phyloP scores from a whole-genome alignment of 73 alveolate species.

The Tetrahymena borealis region DNA sequence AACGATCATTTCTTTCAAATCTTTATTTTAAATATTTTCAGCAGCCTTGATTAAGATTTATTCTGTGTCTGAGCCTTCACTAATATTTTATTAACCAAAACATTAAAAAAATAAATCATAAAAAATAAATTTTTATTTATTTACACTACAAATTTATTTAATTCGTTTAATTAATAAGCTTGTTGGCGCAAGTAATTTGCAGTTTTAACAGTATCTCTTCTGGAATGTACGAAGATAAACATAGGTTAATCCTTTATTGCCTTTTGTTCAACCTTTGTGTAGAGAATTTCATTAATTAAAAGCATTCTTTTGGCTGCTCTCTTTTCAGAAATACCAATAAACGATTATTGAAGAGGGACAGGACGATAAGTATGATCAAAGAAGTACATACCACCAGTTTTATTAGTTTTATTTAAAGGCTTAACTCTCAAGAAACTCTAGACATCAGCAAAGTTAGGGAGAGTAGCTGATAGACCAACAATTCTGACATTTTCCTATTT shows the following conservation, averaged over 20 bases:
- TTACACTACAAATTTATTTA: slow-evolving; percentile 67
- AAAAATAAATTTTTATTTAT: neutral
- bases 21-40: slow-evolving; percentile 39
- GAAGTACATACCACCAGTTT: slow-evolving; percentile 69
- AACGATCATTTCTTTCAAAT: slow-evolving; percentile 90
- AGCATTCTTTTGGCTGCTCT: slow-evolving; percentile 96
- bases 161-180: slow-evolving; percentile 87
- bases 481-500: slow-evolving; percentile 82
- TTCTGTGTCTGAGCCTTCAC: slow-evolving; percentile 48
- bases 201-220: slow-evolving; percentile 99
- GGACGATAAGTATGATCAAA: slow-evolving; percentile 98
- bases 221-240: slow-evolving; percentile 94
- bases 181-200: slow-evolving; percentile 83
- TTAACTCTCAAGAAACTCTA: slow-evolving; percentile 89
- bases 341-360: slow-evolving; percentile 93
- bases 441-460: slow-evolving; percentile 98
- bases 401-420: slow-evolving; percentile 10
- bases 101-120: neutral
- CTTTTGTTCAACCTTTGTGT: slow-evolving; percentile 91
- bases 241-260: slow-evolving; percentile 89
- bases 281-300: slow-evolving; percentile 96
- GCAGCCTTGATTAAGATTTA: slow-evolving; percentile 46
- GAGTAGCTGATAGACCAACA: slow-evolving; percentile 99
- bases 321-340: slow-evolving; percentile 98
- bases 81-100: neutral